A percentile compares a stretch with the other conserved stretches of the same genome.
Evolutionary conservation across 2,329 filamentous ascomycete genomes (phyloP).

Genomic region (Chaetomium sp.): DNA sequence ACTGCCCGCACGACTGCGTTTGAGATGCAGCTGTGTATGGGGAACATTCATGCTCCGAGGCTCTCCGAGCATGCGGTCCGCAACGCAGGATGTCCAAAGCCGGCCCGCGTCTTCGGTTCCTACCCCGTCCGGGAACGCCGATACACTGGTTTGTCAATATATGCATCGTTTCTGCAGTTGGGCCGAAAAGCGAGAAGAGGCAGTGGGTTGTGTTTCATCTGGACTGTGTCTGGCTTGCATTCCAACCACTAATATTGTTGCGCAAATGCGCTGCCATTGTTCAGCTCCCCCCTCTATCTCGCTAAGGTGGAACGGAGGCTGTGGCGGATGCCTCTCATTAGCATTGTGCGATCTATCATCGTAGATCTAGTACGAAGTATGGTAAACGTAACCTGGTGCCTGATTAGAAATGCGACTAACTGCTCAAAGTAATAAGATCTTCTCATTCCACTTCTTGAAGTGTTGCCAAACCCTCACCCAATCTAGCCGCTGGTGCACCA

Average conservation of each 20-base stretch:
- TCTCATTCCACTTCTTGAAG: background rate
- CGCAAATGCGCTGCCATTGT: conserved; percentile 10
- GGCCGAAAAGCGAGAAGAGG: background rate
- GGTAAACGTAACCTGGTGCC: background rate
- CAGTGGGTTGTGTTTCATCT: background rate
- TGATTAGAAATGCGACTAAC: background rate
- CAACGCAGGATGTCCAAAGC: background rate
- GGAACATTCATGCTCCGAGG: too few relatives aligned
- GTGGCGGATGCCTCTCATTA: background rate
- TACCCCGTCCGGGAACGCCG: conserved; percentile 10
- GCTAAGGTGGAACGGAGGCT: background rate
- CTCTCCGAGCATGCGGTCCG: background rate
- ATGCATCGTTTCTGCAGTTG: conserved; percentile 8
- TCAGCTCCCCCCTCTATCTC: conserved; percentile 9
- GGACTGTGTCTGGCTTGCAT: conserved; percentile 7
- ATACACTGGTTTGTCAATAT: conserved; percentile 13
- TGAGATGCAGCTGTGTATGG: background rate
- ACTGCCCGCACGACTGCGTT: background rate
- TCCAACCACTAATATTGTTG: conserved; percentile 16
- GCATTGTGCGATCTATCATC: background rate
- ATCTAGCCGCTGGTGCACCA: background rate
- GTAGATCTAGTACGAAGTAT: too few relatives aligned
- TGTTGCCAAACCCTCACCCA: background rate
- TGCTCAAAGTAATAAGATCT: background rate
- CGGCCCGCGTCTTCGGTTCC: background rate